These are phyloP conservation scores for Neocucurbitaria cava DNA, from an alignment of 2,329 filamentous ascomycete species.

Conservation along the genomic window DNA sequence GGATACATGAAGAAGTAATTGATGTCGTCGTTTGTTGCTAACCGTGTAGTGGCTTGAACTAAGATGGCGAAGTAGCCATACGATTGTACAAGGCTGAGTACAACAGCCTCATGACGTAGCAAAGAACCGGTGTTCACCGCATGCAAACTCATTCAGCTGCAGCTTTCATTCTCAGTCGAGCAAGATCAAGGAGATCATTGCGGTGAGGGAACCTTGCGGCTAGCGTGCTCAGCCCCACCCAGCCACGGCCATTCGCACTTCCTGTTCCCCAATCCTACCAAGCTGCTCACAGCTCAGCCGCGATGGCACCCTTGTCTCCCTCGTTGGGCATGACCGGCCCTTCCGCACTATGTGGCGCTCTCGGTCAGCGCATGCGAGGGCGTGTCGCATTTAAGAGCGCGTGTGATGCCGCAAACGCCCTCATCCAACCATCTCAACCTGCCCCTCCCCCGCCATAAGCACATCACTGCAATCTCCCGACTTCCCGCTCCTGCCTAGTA, in stretches of 20 bases:
- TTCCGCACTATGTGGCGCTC: constrained; percentile 19
- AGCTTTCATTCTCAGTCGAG: neutral
- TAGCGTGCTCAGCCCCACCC: constrained; percentile 5
- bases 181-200: neutral
- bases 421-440: constrained; percentile 19
- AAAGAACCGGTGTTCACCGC: neutral
- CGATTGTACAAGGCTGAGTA: neutral
- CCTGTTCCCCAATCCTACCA: constrained; percentile 8
- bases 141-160: neutral
- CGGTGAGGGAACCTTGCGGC: neutral
- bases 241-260: constrained; percentile 4
- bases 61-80: neutral
- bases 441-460: constrained; percentile 31
- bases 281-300: constrained; percentile 27
- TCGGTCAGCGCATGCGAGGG: constrained; percentile 20
- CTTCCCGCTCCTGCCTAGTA: constrained; percentile 7
- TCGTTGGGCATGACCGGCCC: constrained; percentile 15
- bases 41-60: neutral
- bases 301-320: constrained; percentile 17
- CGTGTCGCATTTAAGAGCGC: constrained; percentile 27
- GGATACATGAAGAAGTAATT: too few relatives aligned
- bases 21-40: neutral
- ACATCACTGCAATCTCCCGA: constrained; percentile 14
- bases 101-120: constrained; percentile 5
- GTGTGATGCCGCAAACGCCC: constrained; percentile 28